phyloP scores from a whole-genome alignment of 768 basidiomycete species.

The Sutorius australiensis region DNA sequence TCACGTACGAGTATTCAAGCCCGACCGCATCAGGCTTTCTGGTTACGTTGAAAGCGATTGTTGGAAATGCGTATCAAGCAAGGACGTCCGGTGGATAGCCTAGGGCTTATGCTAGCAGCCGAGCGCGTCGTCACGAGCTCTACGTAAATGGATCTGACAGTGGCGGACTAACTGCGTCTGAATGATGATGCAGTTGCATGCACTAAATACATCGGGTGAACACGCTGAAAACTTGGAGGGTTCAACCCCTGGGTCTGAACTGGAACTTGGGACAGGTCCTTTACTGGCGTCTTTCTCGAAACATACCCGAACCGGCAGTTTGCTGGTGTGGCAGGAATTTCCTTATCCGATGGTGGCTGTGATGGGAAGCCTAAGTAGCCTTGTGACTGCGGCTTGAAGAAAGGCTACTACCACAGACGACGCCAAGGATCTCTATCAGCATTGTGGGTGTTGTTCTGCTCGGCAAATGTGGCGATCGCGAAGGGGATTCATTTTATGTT shows the following conservation, averaged over 20 bases:
- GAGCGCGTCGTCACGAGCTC: neutral
- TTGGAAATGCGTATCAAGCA: neutral
- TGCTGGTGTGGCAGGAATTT: neutral
- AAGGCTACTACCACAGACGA: slow-evolving; percentile 1
- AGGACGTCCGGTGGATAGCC: neutral
- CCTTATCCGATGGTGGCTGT: slow-evolving; percentile 10
- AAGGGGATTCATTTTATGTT: neutral
- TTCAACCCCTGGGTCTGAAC: neutral
- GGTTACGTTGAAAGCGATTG: too few relatives aligned
- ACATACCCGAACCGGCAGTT: neutral
- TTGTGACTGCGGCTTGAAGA: neutral
- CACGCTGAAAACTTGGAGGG: neutral
- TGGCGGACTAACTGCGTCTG: neutral
- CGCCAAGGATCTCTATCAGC: neutral
- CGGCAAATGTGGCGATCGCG: neutral
- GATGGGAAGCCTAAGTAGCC: neutral
- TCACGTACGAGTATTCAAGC: neutral
- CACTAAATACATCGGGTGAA: too few relatives aligned
- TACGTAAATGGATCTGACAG: neutral
- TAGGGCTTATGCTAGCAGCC: neutral
- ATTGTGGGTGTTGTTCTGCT: slow-evolving; percentile 9
- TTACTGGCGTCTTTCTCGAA: neutral
- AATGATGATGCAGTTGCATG: neutral
- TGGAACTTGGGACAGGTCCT: neutral
- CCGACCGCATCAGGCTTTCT: neutral